phyloP scores from a whole-genome alignment of 1,139 yeast genomes.

The Kodamaea fungicola region DNA sequence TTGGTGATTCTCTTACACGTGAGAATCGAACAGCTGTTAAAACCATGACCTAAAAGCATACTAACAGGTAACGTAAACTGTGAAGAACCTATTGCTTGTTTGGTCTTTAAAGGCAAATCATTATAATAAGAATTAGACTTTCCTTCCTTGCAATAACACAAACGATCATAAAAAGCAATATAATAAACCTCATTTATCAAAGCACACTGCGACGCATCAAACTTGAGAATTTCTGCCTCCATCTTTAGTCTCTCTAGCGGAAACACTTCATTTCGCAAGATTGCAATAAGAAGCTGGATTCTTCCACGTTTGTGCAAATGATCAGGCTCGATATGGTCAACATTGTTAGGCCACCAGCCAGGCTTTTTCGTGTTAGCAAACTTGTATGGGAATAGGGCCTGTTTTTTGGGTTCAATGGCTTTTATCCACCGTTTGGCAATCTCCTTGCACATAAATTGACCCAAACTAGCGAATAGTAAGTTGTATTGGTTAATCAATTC shows the following conservation, averaged over 20 bases:
- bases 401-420: conserved; percentile 63
- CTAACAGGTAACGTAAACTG: neutral
- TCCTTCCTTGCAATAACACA: conserved; percentile 15
- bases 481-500: conserved; percentile 9
- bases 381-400: conserved; percentile 62
- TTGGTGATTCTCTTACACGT: too few relatives aligned
- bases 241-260: conserved; percentile 19
- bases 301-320: conserved; percentile 61
- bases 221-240: conserved; percentile 12
- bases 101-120: neutral
- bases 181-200: conserved; percentile 28
- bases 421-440: conserved; percentile 72
- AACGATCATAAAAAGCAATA: conserved; percentile 25
- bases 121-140: neutral
- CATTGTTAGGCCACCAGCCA: conserved; percentile 64
- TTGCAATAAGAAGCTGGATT: conserved; percentile 41
- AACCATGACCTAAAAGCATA: too few relatives aligned
- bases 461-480: conserved; percentile 13
- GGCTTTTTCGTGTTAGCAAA: conserved; percentile 49
- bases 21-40: too few relatives aligned
- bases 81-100: conserved; percentile 1
- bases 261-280: conserved; percentile 30
- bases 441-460: conserved; percentile 56
- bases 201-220: conserved; percentile 9
- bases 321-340: conserved; percentile 71